Percentiles rank a stretch among this genome's conserved stretches.
Evolutionary conservation across 208 protist species (phyloP).

Genomic region (Leishmania tropica): DNA sequence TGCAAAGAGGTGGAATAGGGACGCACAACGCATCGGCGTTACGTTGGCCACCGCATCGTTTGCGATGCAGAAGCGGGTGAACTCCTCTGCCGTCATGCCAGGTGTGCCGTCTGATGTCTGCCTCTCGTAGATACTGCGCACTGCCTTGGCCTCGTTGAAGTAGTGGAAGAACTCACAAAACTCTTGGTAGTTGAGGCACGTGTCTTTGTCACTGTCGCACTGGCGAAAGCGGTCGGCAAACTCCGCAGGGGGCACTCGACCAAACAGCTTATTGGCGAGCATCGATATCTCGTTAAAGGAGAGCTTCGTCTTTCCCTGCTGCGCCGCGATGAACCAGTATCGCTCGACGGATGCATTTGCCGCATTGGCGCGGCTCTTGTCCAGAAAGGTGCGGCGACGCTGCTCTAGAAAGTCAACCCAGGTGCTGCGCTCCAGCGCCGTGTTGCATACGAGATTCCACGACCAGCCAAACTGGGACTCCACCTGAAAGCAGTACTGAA

Average conservation of each 20-base stretch:
- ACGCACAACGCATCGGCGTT: slow-evolving; percentile 32
- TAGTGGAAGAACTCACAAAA: slow-evolving; percentile 47
- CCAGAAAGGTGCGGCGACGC: slow-evolving; percentile 24
- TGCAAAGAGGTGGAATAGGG: slow-evolving; percentile 36
- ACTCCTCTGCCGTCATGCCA: slow-evolving; percentile 30
- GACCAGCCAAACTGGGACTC: slow-evolving; percentile 34
- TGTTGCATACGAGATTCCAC: slow-evolving; percentile 46
- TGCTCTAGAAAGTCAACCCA: slow-evolving; percentile 42
- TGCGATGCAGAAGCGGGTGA: slow-evolving; percentile 25
- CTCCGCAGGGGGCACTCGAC: slow-evolving; percentile 30
- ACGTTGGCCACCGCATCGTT: slow-evolving; percentile 21
- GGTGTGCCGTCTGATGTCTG: not conserved
- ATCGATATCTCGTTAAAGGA: slow-evolving; percentile 31
- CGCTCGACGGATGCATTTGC: slow-evolving; percentile 15
- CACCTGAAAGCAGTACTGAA: slow-evolving; percentile 49
- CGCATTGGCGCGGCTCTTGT: slow-evolving; percentile 22
- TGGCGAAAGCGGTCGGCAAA: slow-evolving; percentile 28
- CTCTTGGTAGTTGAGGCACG: slow-evolving; percentile 39
- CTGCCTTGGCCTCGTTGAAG: slow-evolving; percentile 33
- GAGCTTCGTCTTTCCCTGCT: slow-evolving; percentile 23
- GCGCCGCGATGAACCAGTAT: slow-evolving; percentile 23
- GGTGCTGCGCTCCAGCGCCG: slow-evolving; percentile 30
- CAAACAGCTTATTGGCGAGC: slow-evolving; percentile 30
- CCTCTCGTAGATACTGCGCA: slow-evolving; percentile 8
- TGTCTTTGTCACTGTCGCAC: slow-evolving; percentile 33